phyloP scores from a whole-genome alignment of 1,284 basidiomycete species.

The Tausonia pullulans region DNA sequence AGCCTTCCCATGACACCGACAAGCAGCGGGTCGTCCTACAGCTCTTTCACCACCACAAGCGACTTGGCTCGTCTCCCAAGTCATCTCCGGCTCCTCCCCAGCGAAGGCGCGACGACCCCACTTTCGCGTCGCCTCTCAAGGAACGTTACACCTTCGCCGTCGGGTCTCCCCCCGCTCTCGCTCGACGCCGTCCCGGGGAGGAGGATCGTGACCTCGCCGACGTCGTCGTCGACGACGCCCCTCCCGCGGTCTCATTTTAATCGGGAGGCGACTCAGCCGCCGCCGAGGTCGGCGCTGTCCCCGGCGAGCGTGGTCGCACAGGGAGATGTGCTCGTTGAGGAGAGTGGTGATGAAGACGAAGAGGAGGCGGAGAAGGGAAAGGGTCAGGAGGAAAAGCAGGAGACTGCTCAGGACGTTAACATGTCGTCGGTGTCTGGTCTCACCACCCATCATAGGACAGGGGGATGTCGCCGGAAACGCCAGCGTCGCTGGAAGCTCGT shows the following conservation, averaged over 20 bases:
- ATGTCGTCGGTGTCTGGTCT: too few species aligned
- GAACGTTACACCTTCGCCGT: background rate
- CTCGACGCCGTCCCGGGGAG: background rate
- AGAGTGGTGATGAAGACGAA: background rate
- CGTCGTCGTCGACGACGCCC: background rate
- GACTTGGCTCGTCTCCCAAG: background rate
- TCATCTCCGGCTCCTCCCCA: background rate
- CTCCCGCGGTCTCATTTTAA: background rate
- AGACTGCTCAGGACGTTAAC: too few species aligned
- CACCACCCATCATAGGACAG: too few species aligned
- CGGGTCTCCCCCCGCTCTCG: constrained; percentile 2
- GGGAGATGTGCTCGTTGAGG: background rate
- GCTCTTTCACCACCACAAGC: background rate
- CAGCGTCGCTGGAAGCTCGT: constrained; percentile 2
- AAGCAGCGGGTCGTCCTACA: too few species aligned
- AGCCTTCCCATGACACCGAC: background rate
- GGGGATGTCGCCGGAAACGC: background rate
- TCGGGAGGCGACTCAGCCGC: background rate
- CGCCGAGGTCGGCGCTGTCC: background rate
- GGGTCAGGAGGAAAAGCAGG: background rate
- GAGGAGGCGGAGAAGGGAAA: background rate
- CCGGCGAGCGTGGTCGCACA: background rate
- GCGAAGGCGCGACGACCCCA: background rate
- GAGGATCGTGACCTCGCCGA: background rate
- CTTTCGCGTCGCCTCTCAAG: background rate